Evolutionary conservation across 176 grass and related monocot species (phyloP), one percentile per base, ranked within the genome.

Genomic region (Ananas comosus): DNA sequence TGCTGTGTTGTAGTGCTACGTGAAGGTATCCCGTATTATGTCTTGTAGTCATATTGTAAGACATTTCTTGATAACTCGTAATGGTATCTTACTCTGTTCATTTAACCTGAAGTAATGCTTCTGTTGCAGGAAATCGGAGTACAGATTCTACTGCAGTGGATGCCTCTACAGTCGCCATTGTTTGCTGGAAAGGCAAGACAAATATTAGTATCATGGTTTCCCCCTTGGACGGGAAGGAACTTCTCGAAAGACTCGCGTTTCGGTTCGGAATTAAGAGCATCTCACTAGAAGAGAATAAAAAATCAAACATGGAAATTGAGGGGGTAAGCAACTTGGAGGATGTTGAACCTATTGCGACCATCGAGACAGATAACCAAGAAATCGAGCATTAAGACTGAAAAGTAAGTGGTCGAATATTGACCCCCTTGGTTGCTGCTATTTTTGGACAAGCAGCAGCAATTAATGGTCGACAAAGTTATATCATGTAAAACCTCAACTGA

Each of bases 171-270:
- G 87, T 90, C 1, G 79, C 89, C 28, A 73, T 93, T 48, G 85
- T 97, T 74, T 92, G 94, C 48, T 97, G 94, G 94, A 97, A 97
- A 90, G 94, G 94, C 47, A 97, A 97, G 80, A 92, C 89, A 49
- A 92, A 92, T 76, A 65, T 97, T 71, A 81, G 79, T 48, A 84
- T 93, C 74, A 88, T 97, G 84, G 79, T 97, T 76, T 92, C 94
- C 28, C 86, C 80, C n/a, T 56, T 76, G 53, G 94, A 97, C 33
- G 89, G 86, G 22, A 85, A 87, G 57, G 94, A 97, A 65, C 81
- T 93, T 13, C 89, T 97, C 14, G 81, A 90, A 50, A 97, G 94
- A 80, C 78, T 97, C 50, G 78, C 80, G 11, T 54, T 88, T 11
- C 87, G 89, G 51, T 84, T 72, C 42, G 84, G 86, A 13, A 81